These are phyloP conservation scores for Heritiera fomes DNA, from an alignment of 345 rosid species.

Conservation along the genomic window DNA sequence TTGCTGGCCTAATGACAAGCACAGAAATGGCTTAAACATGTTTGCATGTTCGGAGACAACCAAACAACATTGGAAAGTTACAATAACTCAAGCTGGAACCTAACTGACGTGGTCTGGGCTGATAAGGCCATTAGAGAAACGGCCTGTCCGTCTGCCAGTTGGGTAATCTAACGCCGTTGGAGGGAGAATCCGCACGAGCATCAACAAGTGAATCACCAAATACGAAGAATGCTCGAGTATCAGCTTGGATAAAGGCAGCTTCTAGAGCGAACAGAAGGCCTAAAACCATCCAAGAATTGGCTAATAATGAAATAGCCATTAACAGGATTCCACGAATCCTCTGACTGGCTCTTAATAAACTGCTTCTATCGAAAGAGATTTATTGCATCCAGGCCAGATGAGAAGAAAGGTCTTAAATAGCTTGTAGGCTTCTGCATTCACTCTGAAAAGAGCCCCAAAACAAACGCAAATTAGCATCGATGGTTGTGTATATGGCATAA, in stretches of 20 bases:
- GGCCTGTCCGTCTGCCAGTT: constrained; percentile 73
- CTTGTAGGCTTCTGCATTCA: not conserved
- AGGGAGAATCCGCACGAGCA: constrained; percentile 72
- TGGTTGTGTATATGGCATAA: too few species aligned
- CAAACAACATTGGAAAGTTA: not conserved
- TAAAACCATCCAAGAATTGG: constrained; percentile 12
- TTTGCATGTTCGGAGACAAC: not conserved
- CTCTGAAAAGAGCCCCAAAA: too few species aligned
- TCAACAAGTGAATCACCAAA: constrained; percentile 85
- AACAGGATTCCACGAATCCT: not conserved
- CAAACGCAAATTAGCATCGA: too few species aligned
- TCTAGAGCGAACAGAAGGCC: constrained; percentile 17
- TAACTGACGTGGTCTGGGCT: constrained; percentile 72
- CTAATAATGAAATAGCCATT: constrained; percentile 24
- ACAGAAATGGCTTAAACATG: not conserved
- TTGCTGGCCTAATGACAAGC: constrained; percentile 46
- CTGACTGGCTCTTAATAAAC: not conserved
- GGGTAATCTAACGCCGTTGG: constrained; percentile 74
- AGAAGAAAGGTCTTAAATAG: not conserved
- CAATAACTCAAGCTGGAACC: not conserved
- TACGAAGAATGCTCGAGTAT: constrained; percentile 64
- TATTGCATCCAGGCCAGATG: not conserved
- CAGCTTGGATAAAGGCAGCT: constrained; percentile 9
- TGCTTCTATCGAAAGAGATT: not conserved
- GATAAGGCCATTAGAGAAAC: constrained; percentile 77